Evolutionary conservation across 2,329 filamentous ascomycete genomes (phyloP), one percentile per base, ranked within the genome.

Genomic region (Beauveria sp.): DNA sequence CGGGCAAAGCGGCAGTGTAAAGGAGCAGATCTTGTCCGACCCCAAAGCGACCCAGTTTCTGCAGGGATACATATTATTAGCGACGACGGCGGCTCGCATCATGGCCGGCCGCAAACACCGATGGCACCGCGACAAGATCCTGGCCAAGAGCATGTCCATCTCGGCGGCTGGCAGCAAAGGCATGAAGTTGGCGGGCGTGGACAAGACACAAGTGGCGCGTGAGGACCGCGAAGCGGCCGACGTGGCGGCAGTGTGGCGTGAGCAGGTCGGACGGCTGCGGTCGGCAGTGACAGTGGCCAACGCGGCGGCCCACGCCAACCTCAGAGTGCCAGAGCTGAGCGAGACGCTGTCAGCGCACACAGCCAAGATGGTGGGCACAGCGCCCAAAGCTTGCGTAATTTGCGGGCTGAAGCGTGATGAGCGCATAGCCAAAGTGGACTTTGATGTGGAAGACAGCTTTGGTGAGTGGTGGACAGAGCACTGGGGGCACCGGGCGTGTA

Each of bases 401-500:
- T 97, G 93, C 73, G 93, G 93, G 0, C 74, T 97, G 65, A 94
- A 90, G 76, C 80, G 93, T 65, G 91, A 96, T 46, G 93, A 97
- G 75, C 82, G 93, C 55, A 80, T 97, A 12, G 73, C 77, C 22
- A 91, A 87, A 69, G 83, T 94, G 40, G 92, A 96, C 69, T 77
- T 86, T 57, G 81, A 87, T 28, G 85, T 96, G 9, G 87, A 93
- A 68, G 93, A 97, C 72, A 92, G 89, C 71, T 97, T 97, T 78
- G 92, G 91, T 14, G 93, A 97, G 76, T 97, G 92, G 91, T 97
- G 93, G 93, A 80, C 89, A 47, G 92, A 97, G 51, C 88, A 93
- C 72, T 92, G 91, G 88, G 91, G 88, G 0, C 89, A 92, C 73
- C 78, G 84, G 64, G 83, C 84, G 22, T 97, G 93, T 74, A 84